These are phyloP conservation scores for Colletotrichum sp. DNA, from an alignment of 2,329 filamentous ascomycete species.

Conservation along the genomic window DNA sequence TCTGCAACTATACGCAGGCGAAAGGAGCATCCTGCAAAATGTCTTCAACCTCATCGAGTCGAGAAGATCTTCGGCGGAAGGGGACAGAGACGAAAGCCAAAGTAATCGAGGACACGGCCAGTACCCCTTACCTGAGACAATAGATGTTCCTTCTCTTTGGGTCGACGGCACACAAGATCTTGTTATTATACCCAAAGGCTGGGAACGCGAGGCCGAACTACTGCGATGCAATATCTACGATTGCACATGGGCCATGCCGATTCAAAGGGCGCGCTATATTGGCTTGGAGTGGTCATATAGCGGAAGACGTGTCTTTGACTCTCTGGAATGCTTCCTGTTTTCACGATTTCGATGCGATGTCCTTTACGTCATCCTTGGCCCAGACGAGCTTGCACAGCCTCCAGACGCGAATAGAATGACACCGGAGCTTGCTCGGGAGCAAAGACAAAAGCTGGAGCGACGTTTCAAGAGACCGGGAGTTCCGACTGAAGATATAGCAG, in stretches of 20 bases:
- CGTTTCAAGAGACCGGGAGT: not conserved
- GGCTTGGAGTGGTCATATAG: not conserved
- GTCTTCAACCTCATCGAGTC: not conserved
- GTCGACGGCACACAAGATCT: not conserved
- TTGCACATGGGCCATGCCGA: not conserved
- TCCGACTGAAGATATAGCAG: not conserved
- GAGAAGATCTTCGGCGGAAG: not conserved
- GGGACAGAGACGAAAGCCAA: not conserved
- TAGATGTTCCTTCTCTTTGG: not conserved
- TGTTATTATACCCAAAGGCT: not conserved
- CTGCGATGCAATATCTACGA: not conserved
- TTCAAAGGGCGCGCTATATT: not conserved
- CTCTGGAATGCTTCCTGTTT: not conserved
- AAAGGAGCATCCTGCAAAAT: not conserved
- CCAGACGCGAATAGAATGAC: not conserved
- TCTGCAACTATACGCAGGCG: not conserved
- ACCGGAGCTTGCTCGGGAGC: not conserved
- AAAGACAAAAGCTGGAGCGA: not conserved
- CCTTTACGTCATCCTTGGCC: not conserved
- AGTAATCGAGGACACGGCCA: not conserved
- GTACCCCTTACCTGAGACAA: not conserved
- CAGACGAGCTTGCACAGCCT: not conserved
- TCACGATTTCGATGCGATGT: not conserved
- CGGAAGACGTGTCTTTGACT: not conserved
- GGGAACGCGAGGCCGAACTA: not conserved